Evolutionary conservation across 2,329 filamentous ascomycete species (phyloP).

Genomic region (Aspergillus pseudoviridinutans): DNA sequence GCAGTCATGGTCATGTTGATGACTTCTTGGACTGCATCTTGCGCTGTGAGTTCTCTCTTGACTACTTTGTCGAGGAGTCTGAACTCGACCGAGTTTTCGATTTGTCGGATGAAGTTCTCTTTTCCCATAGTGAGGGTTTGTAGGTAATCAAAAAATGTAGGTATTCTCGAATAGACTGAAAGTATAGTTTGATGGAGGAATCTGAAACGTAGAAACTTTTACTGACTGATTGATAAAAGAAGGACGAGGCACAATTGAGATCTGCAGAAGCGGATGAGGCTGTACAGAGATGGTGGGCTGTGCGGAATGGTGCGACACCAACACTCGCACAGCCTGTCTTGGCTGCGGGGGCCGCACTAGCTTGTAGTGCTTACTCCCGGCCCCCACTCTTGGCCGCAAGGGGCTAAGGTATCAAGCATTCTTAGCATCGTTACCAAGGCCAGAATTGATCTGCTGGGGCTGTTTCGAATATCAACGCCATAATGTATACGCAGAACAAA

Average conservation of each 20-base stretch:
- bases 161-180: neutral
- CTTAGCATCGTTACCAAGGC: neutral
- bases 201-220: neutral
- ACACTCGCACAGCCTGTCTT: neutral
- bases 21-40: neutral
- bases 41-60: neutral
- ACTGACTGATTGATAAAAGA: neutral
- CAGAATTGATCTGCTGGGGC: neutral
- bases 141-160: neutral
- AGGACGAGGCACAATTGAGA: neutral
- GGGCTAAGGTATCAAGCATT: neutral
- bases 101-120: neutral
- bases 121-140: neutral
- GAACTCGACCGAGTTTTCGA: neutral
- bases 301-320: neutral
- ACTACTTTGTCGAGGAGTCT: neutral
- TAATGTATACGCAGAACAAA: neutral
- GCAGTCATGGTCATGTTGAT: neutral
- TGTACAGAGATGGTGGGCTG: neutral
- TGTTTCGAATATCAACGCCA: neutral
- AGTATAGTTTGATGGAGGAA: neutral
- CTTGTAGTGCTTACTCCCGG: conserved; percentile 1
- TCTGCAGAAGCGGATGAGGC: neutral
- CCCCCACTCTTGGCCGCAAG: neutral
- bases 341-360: neutral